Evolutionary conservation across 148 eudicot species (phyloP), one percentile per base, ranked within the genome.

Genomic region (Dianthus caryophyllus): DNA sequence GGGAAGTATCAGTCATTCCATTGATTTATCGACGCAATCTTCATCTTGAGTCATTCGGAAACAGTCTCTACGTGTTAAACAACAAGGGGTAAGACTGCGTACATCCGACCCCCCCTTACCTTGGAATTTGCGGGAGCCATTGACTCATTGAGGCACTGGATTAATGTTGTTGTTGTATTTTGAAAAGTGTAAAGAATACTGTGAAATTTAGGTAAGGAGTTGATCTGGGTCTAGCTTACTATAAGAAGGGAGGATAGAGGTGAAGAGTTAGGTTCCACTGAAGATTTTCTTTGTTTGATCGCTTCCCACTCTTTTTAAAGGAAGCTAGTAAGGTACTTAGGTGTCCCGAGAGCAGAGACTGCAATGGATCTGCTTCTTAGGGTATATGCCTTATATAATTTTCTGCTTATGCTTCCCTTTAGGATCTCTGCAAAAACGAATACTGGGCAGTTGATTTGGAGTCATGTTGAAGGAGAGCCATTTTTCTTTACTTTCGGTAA

Each of bases 391-490:
- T 49, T 69, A 9, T 52, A 64, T 39, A 41, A 60, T 70, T 39
- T 67, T 22, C 31, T 65, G 13, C 48, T 25, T 14, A 66, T 67
- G 50, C 63, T 59, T 73, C 18, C 70, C 68, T 65, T 49, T 77
- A 94, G 99, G 96, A 79, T 94, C 64, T 83, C 92, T 71, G 97
- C 87, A 43, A 86, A 84, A 77, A 69, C 83, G 4, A 89, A 88
- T 67, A 88, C 90, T 72, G 99, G 93, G 51, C 83, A 78, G 67
- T 63, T 71, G 71, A 79, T 90, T 55, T 69, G 82, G 70, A 80
- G 90, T 67, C 85, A 72, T 75, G 74, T 77, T 2, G 74, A 84
- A 27, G 96, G 84, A 75, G 99, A 90, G 64, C 97, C 93, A 5
- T 70, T 84, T 68, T 70, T 82, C 74, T 90, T 94, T 77, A 90